Evolutionary conservation across 1,284 basidiomycete genomes (phyloP).

Genomic region (Cutaneotrichosporon curvatum): DNA sequence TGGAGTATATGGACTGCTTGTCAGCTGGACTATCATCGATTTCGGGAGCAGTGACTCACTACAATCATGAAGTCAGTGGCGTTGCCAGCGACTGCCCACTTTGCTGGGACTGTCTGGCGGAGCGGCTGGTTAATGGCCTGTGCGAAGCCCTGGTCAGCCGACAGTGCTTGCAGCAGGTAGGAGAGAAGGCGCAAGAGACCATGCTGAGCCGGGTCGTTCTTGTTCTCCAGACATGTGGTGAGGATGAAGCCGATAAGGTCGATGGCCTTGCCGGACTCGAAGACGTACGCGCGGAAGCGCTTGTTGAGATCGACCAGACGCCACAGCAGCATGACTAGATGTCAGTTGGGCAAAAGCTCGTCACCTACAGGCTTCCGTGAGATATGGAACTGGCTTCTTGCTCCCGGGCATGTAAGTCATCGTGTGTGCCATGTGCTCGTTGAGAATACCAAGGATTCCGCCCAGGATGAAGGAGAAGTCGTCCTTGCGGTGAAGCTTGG

Average conservation of each 20-base stretch:
- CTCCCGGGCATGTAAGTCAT: slow-evolving; percentile 76
- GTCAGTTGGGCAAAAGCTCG: neutral
- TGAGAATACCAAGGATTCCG: slow-evolving; percentile 63
- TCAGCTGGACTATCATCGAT: neutral
- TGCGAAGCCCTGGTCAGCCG: slow-evolving; percentile 73
- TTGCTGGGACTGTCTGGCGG: slow-evolving; percentile 60
- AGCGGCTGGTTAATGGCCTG: slow-evolving; percentile 53
- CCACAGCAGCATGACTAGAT: slow-evolving; percentile 74
- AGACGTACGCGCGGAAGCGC: slow-evolving; percentile 76
- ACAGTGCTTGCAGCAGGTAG: slow-evolving; percentile 85
- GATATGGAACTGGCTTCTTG: slow-evolving; percentile 67
- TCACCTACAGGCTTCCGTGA: slow-evolving; percentile 66
- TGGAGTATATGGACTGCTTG: slow-evolving; percentile 72
- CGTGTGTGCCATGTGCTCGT: slow-evolving; percentile 64
- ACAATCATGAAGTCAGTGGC: slow-evolving; percentile 80
- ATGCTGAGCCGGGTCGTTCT: slow-evolving; percentile 89
- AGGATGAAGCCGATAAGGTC: slow-evolving; percentile 70
- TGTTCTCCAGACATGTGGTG: slow-evolving; percentile 72
- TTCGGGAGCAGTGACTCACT: slow-evolving; percentile 50
- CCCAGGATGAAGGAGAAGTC: slow-evolving; percentile 77
- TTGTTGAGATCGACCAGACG: slow-evolving; percentile 85
- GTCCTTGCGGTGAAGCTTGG: slow-evolving; percentile 81
- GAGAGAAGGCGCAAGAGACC: slow-evolving; percentile 81
- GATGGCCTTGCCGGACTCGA: slow-evolving; percentile 69
- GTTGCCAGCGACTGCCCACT: slow-evolving; percentile 66